Base-by-base conservation (phyloP, 345 rosid species). In the Brassica carinata region DNA sequence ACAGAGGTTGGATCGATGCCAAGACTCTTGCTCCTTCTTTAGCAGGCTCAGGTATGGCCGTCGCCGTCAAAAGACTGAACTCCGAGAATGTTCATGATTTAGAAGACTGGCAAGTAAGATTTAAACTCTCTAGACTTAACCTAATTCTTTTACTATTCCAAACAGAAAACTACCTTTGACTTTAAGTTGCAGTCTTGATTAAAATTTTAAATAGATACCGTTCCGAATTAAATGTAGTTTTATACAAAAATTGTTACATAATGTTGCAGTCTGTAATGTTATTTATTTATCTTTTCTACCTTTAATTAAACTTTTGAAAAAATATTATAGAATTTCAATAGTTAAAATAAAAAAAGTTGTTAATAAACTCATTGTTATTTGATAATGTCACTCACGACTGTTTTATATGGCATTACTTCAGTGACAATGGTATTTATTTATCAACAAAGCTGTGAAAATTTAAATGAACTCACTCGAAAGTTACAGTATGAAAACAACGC, bases 1-100 rank as follows among this genome's bases (percentile, higher is more conserved):
- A 79, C 83, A 91, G 87, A 85, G 98, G 98, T 1, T 94, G 94
- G 95, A 53, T 94, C 4, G 90, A 94, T 74, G 91, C 80, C 23
- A 88, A 70, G 83, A 88, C 88, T 69, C 77, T 85, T 1, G 79
- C 85, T 15, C 97, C 98, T 15, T 86, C 94, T 8, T 87, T 84
- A 65, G 9, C 70, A 48, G 94, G 90, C 30, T 64, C 65, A 29
- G 97, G 97, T 30, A 87, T 88, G 84, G 64, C 74, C 23, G 92
- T 92, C 69, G 97, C 97, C 64, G 82, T 94, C 76, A 94, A 89
- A 86, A 90, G 90, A 86, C 68, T 90, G 76, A 94, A 87, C 76
- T 64, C 88, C 0, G 91, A 87, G 64, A 85, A 94, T 57, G 64
- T 81, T 77, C 97, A 92, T 51, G 57, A 51, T 45, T 11, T 45